phyloP scores from a whole-genome alignment of 2,329 filamentous ascomycete genomes.

The Madurella fahalii region DNA sequence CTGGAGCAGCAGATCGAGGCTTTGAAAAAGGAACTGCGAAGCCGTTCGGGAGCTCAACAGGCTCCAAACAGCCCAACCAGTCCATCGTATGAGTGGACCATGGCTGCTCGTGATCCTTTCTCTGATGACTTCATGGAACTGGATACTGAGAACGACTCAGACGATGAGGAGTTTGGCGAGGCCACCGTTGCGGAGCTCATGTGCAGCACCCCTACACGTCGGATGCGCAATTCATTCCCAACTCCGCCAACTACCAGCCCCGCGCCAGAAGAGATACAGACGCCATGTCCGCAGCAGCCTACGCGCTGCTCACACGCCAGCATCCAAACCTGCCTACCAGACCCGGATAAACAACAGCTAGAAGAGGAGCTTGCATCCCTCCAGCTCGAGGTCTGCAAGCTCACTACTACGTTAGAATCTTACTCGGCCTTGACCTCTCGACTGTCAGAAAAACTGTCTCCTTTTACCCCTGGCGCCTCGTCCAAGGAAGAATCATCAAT shows the following conservation, averaged over 20 bases:
- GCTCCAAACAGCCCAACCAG: slow-evolving; percentile 27
- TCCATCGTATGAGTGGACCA: slow-evolving; percentile 46
- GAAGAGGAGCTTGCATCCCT: slow-evolving; percentile 47
- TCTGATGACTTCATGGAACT: slow-evolving; percentile 40
- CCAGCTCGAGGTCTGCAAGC: slow-evolving; percentile 45
- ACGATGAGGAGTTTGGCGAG: slow-evolving; percentile 44
- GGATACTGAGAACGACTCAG: slow-evolving; percentile 37
- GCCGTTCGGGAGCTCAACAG: slow-evolving; percentile 18
- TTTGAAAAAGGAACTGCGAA: slow-evolving; percentile 31
- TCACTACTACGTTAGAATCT: slow-evolving; percentile 44
- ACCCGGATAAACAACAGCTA: slow-evolving; percentile 40
- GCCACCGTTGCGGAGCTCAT: slow-evolving; percentile 47
- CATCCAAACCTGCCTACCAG: slow-evolving; percentile 41
- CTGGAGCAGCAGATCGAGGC: slow-evolving; percentile 35
- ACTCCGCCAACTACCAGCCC: slow-evolving; percentile 56
- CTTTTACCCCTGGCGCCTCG: slow-evolving; percentile 27
- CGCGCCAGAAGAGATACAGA: slow-evolving; percentile 28
- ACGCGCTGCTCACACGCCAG: slow-evolving; percentile 33
- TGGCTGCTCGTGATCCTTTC: slow-evolving; percentile 46
- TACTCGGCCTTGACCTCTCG: slow-evolving; percentile 42
- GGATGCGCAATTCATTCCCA: slow-evolving; percentile 44
- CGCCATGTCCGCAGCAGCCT: slow-evolving; percentile 35
- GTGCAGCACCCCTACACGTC: slow-evolving; percentile 48
- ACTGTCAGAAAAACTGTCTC: slow-evolving; percentile 35
- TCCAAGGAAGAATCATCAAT: slow-evolving; percentile 18